Percentiles rank a stretch among this genome's conserved stretches.
These are phyloP conservation scores for Vanrija pseudolonga DNA, from an alignment of 1,284 basidiomycete genomes.

Conservation along the genomic window DNA sequence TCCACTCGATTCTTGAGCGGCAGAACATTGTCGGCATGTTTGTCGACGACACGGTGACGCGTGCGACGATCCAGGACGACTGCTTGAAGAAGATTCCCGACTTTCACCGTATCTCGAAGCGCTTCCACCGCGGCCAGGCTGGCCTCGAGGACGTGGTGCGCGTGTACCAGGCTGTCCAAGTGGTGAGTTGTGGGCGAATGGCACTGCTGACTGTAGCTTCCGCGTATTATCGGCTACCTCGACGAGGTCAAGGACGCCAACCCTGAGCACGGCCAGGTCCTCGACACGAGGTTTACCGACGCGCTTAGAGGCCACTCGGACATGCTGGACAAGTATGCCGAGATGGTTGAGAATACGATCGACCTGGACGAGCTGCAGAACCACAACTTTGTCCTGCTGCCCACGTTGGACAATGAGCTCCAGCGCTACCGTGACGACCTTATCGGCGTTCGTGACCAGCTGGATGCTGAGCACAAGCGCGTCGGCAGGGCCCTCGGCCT, in stretches of 20 bases:
- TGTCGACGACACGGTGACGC: constrained; percentile 69
- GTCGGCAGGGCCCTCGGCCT: constrained; percentile 72
- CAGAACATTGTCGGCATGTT: constrained; percentile 86
- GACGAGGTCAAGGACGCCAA: constrained; percentile 46
- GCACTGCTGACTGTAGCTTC: constrained; percentile 51
- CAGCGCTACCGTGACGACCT: constrained; percentile 68
- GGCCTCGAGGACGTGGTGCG: constrained; percentile 92
- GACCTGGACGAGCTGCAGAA: constrained; percentile 78
- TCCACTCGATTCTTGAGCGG: constrained; percentile 82
- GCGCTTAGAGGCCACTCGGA: constrained; percentile 60
- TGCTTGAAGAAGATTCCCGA: constrained; percentile 90
- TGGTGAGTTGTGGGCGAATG: constrained; percentile 37
- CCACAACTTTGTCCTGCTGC: constrained; percentile 90
- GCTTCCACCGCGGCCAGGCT: constrained; percentile 80
- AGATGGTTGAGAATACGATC: constrained; percentile 94
- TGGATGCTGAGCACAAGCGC: constrained; percentile 76
- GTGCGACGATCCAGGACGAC: constrained; percentile 64
- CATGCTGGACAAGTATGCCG: constrained; percentile 71
- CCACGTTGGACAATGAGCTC: constrained; percentile 59
- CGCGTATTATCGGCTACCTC: constrained; percentile 66
- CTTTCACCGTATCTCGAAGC: constrained; percentile 86
- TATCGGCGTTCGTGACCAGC: constrained; percentile 65
- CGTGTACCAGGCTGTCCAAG: constrained; percentile 83
- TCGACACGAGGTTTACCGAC: constrained; percentile 65
- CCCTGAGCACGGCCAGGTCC: constrained; percentile 54